Base-by-base conservation (phyloP, 2,329 filamentous ascomycete genomes). In the Penicillium sp. region DNA sequence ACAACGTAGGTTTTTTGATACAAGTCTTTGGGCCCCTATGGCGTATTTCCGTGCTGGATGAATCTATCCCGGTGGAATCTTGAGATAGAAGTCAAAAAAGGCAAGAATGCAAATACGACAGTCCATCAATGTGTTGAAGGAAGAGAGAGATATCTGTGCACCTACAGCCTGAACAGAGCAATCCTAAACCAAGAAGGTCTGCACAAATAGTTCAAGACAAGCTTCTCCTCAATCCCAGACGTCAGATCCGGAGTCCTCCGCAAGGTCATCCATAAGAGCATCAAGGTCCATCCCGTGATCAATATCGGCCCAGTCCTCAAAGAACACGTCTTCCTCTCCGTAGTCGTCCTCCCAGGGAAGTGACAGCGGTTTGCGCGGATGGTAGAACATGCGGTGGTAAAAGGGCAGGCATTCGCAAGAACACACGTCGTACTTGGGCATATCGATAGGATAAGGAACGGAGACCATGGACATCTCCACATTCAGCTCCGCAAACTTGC, bases 341-440 rank as follows among this genome's bases (percentile, higher is more conserved):
- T n/a, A 43, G 6, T 37, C 49, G 5, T 37, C 38, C 29, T 55
- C 52, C 45, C 29, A 55, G 31, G 52, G 52, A 18, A 13, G 11
- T 10, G 22, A 2, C 10, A 50, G n/a, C 10, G 14, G 26, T n/a
- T 29, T 31, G 5, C 9, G 5, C 11, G 37, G 29, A 31, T 57
- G 55, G 20, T 13, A 44, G 39, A 16, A 37, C 44, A 50, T 50
- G 22, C 56, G 53, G 29, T 58, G 53, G 24, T 56, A 58, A 22
- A 32, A 55, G 4, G 50, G 13, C 35, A 58, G 34, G n/a, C 42
- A 29, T 52, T 58, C 56, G 26, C 56, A 58, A 4, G 53, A 38
- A 38, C 56, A 58, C 11, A 35, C 16, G 8, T 52, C 18, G 40
- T 56, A 58, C 31, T 37, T 31, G 8, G 56, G 47, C 29, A 56